A percentile compares a stretch with the other conserved stretches of the same genome.
These are phyloP conservation scores for Asterochloris sp. DNA, from an alignment of 139 green algal species.

Conservation along the genomic window DNA sequence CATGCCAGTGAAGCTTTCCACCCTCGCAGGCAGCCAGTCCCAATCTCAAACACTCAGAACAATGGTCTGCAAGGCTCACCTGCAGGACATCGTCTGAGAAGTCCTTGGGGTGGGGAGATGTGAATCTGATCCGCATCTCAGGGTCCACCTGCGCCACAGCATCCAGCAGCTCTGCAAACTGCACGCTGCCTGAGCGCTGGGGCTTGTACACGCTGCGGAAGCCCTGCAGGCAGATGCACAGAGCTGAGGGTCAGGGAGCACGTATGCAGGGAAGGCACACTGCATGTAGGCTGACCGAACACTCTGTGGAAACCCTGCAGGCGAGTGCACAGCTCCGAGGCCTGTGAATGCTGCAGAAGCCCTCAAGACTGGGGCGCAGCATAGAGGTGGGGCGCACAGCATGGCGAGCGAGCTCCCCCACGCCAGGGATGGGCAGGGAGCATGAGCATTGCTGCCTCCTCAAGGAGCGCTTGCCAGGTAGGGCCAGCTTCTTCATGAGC, in stretches of 20 bases:
- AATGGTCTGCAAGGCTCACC: conserved; percentile 13
- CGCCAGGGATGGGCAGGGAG: no score
- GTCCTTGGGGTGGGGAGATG: conserved; percentile 88
- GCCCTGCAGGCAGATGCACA: conserved; percentile 44
- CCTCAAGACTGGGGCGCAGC: no score
- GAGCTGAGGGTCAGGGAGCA: background rate
- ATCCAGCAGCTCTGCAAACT: conserved; percentile 82
- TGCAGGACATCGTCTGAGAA: conserved; percentile 73
- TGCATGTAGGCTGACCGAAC: background rate
- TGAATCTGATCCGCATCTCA: conserved; percentile 91
- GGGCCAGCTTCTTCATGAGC: no score
- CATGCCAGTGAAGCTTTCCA: no score
- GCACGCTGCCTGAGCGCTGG: conserved; percentile 41
- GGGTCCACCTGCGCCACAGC: conserved; percentile 59
- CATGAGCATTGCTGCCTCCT: no score
- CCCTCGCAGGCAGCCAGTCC: no score
- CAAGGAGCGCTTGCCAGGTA: no score
- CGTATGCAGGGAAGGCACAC: background rate
- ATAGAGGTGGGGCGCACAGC: no score
- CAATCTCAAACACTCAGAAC: background rate
- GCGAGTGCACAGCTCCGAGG: no score
- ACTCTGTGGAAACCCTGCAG: no score
- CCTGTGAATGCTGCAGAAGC: no score
- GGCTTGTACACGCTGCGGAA: conserved; percentile 83
- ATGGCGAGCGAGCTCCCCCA: no score